Percentiles rank a stretch among this genome's conserved stretches.
Conservation (phyloP, 192 early-diverging fungal species). For the Backusella liffmaniae region DNA sequence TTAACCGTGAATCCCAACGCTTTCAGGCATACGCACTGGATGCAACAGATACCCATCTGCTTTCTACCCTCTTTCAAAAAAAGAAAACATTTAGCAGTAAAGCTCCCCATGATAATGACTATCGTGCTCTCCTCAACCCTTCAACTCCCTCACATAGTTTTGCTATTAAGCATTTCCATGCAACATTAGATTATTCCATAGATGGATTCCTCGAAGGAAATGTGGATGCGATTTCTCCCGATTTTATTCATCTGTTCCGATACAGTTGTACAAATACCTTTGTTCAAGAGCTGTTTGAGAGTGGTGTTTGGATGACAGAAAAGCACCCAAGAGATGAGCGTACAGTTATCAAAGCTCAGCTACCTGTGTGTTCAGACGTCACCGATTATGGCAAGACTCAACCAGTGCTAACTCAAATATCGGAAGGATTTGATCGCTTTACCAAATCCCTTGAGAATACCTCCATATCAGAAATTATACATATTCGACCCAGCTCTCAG, state of each 20-base stretch:
- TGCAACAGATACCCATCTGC: slow-evolving; percentile 47
- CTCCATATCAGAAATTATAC: slow-evolving; percentile 78
- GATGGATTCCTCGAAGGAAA: slow-evolving; percentile 65
- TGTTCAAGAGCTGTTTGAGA: slow-evolving; percentile 65
- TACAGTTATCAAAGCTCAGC: slow-evolving; percentile 72
- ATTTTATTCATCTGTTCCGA: slow-evolving; percentile 72
- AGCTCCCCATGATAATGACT: slow-evolving; percentile 5
- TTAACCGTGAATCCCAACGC: slow-evolving; percentile 44
- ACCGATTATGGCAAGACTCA: not conserved
- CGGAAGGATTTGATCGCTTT: not conserved
- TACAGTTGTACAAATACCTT: slow-evolving; percentile 62
- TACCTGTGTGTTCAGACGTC: slow-evolving; percentile 59
- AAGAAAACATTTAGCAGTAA: slow-evolving; percentile 34
- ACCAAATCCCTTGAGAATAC: not conserved
- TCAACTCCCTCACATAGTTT: slow-evolving; percentile 45
- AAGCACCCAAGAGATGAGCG: slow-evolving; percentile 68
- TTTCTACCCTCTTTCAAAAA: slow-evolving; percentile 33
- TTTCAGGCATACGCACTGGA: slow-evolving; percentile 38
- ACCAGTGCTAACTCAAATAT: not conserved
- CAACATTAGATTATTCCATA: slow-evolving; percentile 62
- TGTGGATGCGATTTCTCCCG: slow-evolving; percentile 51
- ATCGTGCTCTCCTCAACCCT: slow-evolving; percentile 15
- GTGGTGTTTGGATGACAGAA: slow-evolving; percentile 61
- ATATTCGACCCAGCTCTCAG: slow-evolving; percentile 65
- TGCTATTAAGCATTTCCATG: slow-evolving; percentile 61